Conservation (phyloP, 140 eudicot genomes). For the Anethum foeniculum region DNA sequence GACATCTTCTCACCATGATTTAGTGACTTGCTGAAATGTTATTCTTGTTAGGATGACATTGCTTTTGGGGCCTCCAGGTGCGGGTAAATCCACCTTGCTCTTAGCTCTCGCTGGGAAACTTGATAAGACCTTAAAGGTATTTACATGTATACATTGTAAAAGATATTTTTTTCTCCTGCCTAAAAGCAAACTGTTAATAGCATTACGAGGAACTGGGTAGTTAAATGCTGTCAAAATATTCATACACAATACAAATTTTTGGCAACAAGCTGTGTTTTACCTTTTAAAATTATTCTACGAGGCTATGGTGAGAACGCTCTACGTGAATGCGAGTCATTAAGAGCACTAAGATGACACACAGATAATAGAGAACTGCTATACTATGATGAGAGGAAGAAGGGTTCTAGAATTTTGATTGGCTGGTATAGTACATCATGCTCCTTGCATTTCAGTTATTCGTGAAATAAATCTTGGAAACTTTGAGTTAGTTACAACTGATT, state of each 20-base stretch:
- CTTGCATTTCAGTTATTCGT: background rate
- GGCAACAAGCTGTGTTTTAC: background rate
- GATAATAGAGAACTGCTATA: background rate
- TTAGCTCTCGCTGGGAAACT: conserved; percentile 85
- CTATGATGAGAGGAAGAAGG: background rate
- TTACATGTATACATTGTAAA: conserved; percentile 1
- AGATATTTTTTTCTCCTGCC: background rate
- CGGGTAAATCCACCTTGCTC: conserved; percentile 82
- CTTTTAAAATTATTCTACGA: too few species aligned
- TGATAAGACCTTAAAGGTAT: conserved; percentile 59
- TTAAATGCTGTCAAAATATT: background rate
- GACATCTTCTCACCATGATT: background rate
- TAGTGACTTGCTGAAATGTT: background rate
- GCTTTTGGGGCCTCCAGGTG: conserved; percentile 91
- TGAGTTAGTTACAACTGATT: too few species aligned
- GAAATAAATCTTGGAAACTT: background rate
- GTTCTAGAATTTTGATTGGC: background rate
- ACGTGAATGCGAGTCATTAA: too few species aligned
- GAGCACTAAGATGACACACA: background rate
- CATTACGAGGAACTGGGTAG: background rate
- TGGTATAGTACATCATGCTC: background rate
- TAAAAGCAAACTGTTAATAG: background rate
- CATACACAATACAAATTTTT: background rate
- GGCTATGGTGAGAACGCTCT: background rate
- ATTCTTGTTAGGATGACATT: conserved; percentile 59